A percentile compares a stretch with the other conserved stretches of the same genome.
Conservation (phyloP, 768 basidiomycete species). For the Gymnopilus junonius region DNA sequence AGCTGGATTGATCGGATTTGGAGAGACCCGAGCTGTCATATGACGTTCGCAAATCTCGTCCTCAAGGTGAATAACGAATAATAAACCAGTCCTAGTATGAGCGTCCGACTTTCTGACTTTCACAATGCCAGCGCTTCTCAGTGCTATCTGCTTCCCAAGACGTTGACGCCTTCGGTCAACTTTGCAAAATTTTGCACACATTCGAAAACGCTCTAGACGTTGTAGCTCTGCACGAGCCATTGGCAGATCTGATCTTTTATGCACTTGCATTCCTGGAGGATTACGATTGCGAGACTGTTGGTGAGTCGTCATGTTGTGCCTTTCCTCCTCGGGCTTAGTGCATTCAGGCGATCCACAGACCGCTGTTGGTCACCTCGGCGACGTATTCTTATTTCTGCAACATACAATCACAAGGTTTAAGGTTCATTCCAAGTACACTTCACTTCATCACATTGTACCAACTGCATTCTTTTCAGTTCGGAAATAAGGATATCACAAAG, state of each 20-base stretch:
- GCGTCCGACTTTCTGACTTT: conserved; percentile 4
- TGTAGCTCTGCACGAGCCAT: conserved; percentile 65
- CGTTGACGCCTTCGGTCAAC: conserved; percentile 68
- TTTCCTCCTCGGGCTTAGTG: not conserved
- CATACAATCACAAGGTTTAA: conserved; percentile 67
- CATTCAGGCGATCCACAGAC: conserved; percentile 81
- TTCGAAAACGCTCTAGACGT: conserved; percentile 68
- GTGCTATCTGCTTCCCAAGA: conserved; percentile 56
- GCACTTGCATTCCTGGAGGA: conserved; percentile 66
- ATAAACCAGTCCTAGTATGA: too few species aligned
- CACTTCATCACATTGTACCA: not conserved
- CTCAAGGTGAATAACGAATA: conserved; percentile 54
- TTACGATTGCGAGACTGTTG: conserved; percentile 82
- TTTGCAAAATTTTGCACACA: conserved; percentile 69
- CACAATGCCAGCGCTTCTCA: conserved; percentile 56
- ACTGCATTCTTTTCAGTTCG: conserved; percentile 46
- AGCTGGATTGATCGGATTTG: conserved; percentile 51
- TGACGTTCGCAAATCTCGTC: conserved; percentile 57
- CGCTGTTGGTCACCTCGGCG: conserved; percentile 76
- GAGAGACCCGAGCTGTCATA: conserved; percentile 61
- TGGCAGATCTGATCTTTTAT: conserved; percentile 68
- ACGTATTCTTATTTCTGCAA: conserved; percentile 79
- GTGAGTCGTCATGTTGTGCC: conserved; percentile 42
- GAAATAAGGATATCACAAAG: conserved; percentile 47
- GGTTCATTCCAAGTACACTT: conserved; percentile 32